Base-by-base conservation (phyloP, 208 protist species). In the Plasmodiophora brassicae region DNA sequence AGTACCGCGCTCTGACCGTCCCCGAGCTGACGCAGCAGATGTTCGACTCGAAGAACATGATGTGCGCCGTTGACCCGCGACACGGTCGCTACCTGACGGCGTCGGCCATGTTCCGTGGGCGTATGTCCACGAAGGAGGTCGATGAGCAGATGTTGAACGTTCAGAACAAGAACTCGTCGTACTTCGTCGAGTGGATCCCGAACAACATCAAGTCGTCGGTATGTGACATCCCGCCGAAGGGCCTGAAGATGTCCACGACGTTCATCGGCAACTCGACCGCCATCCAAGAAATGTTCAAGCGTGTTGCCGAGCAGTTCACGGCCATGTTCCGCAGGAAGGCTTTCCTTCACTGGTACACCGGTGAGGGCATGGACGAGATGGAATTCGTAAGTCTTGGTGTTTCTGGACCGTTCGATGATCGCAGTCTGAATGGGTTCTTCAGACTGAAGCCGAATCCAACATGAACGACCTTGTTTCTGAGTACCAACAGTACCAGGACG, bases 341-440 rank as follows among this genome's bases (percentile, higher is more conserved):
- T 87, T 99, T 99, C 95, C 93, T 99, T 44, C 97, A 99, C 94
- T 99, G 98, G 97, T 99, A 99, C 95, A 98, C 96, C 71, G 95
- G 96, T 60, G 97, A 98, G 93, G 87, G 87, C 43, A 91, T 91
- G 89, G 89, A 91, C 78, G 89, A 91, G 50, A 90, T 90, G 87
- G 90, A 91, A 65, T 91, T 91, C 87, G 32, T 84, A 71, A 84
- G 71, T 84, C 20, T 57, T 25, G 50, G 20, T 57, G 14, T 57
- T 14, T 57, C 20, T 14, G 20, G 14, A 57, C 25, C 25, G 50
- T 57, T n/a, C n/a, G n/a, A n/a, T n/a, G n/a, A 57, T 28, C 25
- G 14, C 50, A 25, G 25, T 57, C 50, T 57, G 14, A 57, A 57
- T 25, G 50, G 25, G 50, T 25, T 57, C 25, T 57, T 14, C 50